phyloP scores from a whole-genome alignment of 768 basidiomycete species.

The Pholiota microspora region DNA sequence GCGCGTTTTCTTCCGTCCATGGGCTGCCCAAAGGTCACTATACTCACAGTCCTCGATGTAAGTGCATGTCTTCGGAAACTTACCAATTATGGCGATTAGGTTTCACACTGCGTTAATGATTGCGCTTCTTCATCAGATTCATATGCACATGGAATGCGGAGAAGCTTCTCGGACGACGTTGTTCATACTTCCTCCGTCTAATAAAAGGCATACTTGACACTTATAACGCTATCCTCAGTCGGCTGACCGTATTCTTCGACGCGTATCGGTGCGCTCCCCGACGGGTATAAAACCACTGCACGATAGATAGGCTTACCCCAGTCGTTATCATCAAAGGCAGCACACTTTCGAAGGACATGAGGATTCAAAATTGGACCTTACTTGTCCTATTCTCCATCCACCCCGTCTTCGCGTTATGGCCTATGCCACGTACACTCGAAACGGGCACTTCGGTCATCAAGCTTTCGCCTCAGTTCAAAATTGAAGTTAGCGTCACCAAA shows the following conservation, averaged over 20 bases:
- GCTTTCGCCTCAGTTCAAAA: slow-evolving; percentile 50
- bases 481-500: slow-evolving; percentile 34
- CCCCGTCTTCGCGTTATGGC: slow-evolving; percentile 37
- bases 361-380: slow-evolving; percentile 1
- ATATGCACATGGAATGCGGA: slow-evolving; percentile 9
- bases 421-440: slow-evolving; percentile 44
- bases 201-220: slow-evolving; percentile 8
- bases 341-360: slow-evolving; percentile 3
- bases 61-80: background rate
- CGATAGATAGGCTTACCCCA: background rate
- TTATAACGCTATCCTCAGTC: slow-evolving; percentile 7
- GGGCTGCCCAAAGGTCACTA: background rate
- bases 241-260: slow-evolving; percentile 8
- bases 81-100: background rate
- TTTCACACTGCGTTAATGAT: background rate
- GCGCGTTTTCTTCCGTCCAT: too few relatives aligned
- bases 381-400: slow-evolving; percentile 1
- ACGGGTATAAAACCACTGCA: slow-evolving; percentile 10
- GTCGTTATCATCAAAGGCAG: background rate
- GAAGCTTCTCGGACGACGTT: slow-evolving; percentile 8
- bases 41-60: background rate
- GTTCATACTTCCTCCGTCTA: slow-evolving; percentile 9
- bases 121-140: slow-evolving; percentile 9
- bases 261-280: background rate
- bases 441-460: slow-evolving; percentile 41